Conservation (phyloP, 768 basidiomycete species). For the Holtermanniella nyarrowii region DNA sequence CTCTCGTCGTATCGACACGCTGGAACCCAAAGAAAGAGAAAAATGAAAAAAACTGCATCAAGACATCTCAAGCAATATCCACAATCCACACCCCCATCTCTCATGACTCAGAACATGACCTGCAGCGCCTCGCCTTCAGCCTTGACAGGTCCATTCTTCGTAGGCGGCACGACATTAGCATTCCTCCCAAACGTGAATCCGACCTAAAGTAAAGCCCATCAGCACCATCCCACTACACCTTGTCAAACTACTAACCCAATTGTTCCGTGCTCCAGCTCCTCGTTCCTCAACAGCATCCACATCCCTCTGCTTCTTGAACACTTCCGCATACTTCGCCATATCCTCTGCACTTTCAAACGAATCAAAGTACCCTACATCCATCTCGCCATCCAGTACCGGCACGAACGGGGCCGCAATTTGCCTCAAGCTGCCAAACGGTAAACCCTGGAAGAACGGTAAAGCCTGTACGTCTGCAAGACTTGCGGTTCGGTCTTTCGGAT, state of each 20-base stretch:
- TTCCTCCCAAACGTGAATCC: slow-evolving; percentile 42
- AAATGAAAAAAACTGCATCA: too few species aligned
- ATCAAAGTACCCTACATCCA: slow-evolving; percentile 61
- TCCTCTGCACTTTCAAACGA: slow-evolving; percentile 62
- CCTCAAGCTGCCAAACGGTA: slow-evolving; percentile 72
- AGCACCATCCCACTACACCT: neutral
- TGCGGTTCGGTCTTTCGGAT: slow-evolving; percentile 66
- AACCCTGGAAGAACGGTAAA: slow-evolving; percentile 71
- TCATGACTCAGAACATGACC: slow-evolving; percentile 38
- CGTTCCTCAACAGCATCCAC: slow-evolving; percentile 86
- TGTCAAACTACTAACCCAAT: slow-evolving; percentile 27
- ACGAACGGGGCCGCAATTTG: slow-evolving; percentile 75
- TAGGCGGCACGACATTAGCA: slow-evolving; percentile 9
- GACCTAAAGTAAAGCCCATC: neutral
- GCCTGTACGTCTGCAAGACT: slow-evolving; percentile 60
- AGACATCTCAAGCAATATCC: too few species aligned
- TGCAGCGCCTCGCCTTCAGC: slow-evolving; percentile 40
- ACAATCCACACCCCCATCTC: neutral
- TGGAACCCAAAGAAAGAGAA: too few species aligned
- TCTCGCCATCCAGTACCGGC: slow-evolving; percentile 83
- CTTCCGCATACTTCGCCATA: slow-evolving; percentile 98
- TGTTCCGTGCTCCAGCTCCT: slow-evolving; percentile 43
- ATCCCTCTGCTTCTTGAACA: slow-evolving; percentile 90
- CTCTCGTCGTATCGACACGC: too few species aligned
- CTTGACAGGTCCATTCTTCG: slow-evolving; percentile 13